Base-by-base conservation (phyloP, 1,139 yeast species). In the Suhomyces panamericanus region DNA sequence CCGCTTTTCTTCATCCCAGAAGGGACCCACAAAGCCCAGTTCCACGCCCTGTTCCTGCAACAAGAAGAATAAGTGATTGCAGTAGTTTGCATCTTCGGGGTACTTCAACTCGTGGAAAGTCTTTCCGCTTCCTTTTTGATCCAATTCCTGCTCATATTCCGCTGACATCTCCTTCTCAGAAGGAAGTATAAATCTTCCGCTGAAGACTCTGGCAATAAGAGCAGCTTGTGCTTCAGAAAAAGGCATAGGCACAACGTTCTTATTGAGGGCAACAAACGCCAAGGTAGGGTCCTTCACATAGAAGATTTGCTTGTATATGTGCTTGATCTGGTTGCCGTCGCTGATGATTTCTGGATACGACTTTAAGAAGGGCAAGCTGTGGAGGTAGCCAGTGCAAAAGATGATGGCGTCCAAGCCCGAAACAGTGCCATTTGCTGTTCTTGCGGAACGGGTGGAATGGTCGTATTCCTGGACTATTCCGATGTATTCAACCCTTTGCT, bases 301-400 rank as follows among this genome's bases (percentile, higher is more conserved):
- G 54, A 77, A 75, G 8, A 75, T 60, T 47, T 76, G 80, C 45
- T 68, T 63, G 56, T 72, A 73, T 12, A 77, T 38, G 37, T 67
- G 55, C 32, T 66, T 57, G 14, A 75, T 57, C 35, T 60, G 64
- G 5, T 49, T 42, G 11, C 77, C 76, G 43, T 67, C 65, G 11
- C 66, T 58, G 22, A 66, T 50, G 6, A 66, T 47, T 9, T 60
- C 43, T 20, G 59, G 53, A 44, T 68, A 65, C 10, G 64, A 53
- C 42, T 64, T 60, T 42, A 76, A 58, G 48, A 76, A 77, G 6
- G 80, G 79, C 29, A 73, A 49, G 41, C 63, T 62, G 54, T 73
- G 75, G 24, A 71, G 57, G 53, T 75, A 77, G 5, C 81, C 82
- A 2, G 81, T 77, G 55, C 80, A 76, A 50, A 72, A 75, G 4